Base-by-base conservation (phyloP, 2,329 filamentous ascomycete genomes). In the Macrophomina pseudophaseolina region DNA sequence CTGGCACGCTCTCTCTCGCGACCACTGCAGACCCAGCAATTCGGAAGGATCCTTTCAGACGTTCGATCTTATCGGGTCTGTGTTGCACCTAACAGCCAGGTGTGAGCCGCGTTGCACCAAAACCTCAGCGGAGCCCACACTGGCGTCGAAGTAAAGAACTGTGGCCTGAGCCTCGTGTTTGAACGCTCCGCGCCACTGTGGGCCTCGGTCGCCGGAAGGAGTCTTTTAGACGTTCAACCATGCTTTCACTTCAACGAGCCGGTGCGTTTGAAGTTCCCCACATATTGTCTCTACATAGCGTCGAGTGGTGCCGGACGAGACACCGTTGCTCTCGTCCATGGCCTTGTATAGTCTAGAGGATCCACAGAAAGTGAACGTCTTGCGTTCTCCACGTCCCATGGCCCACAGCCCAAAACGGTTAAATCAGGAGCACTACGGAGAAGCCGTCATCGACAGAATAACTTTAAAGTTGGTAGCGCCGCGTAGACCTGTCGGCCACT, bases 1-100 rank as follows among this genome's bases (percentile, higher is more conserved):
- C 16, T 44, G 35, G 42, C 42, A 44, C 42, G 42, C 16, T 4
- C 12, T 14, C 9, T 5, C 12, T 7, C 23, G 33, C 14, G 18
- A 14, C 16, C 32, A 18, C 38, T 35, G 52, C 16, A 33, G 51
- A 30, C 28, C 12, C 30, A 54, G 52, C 48, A 28, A 9, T 16
- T n/a, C 58, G 58, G 58, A 49, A 62, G 42, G 42, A 62, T 59
- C 32, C 23, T 14, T 30, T 38, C 23, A 32, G 38, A 62, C 44
- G 44, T 62, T 14, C 42, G 12, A 59, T 44, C 18, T 59, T 46
- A 23, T 1, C 14, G 11, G 3, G 6, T 2, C 28, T 12, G 4
- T 16, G 14, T 18, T 58, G 12, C 38, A 18, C 23, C 40, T 32
- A 11, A 46, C 28, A 59, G 54, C 54, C 12, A 59, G 7, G 11